Base-by-base conservation (phyloP, 371 early-diverging fungal genomes). In the Batkoa obscura region DNA sequence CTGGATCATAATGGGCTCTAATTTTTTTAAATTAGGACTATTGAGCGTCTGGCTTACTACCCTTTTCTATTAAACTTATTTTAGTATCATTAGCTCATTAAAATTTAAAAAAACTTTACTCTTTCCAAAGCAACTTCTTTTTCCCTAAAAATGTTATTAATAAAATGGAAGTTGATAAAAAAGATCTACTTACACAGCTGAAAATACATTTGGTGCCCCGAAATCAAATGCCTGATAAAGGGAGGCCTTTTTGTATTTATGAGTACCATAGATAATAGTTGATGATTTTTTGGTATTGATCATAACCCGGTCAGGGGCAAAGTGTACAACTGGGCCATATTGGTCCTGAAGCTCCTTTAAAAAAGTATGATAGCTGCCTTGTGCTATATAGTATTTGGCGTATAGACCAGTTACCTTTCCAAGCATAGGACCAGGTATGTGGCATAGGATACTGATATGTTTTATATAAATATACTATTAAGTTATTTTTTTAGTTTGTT, bases 301-400 rank as follows among this genome's bases (percentile, higher is more conserved):
- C 23, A 32, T 23, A 23, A 47, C 48, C n/a, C 31, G 48, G 48
- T 47, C 1, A 23, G 48, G 48, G 4, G 48, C 31, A 32, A 47
- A 47, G 23, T 47, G 48, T 47, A 47, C 48, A 30, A 47, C 31
- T 10, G 48, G 48, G n/a, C 48, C 48, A n/a, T 47, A n/a, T 30
- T 47, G 48, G n/a, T 47, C 48, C 23, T 47, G 48, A n/a, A 47
- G 48, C 9, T 47, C 15, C n/a, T 47, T 47, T 9, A 47, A 32
- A 30, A 47, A 47, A 32, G n/a, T 47, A n/a, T 47, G 48, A 30
- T 9, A 32, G 15, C 9, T 4, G 9, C 48, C 48, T 30, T 30
- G 15, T 0, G 30, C 15, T 10, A 47, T 47, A 32, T 47, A 47
- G 30, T 47, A 47, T 32, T 47, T 15, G 15, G 48, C 48, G 30